Percentiles rank a stretch among this genome's conserved stretches.
phyloP scores from a whole-genome alignment of 495 filamentous ascomycete species.

The Amorphotheca resinae region DNA sequence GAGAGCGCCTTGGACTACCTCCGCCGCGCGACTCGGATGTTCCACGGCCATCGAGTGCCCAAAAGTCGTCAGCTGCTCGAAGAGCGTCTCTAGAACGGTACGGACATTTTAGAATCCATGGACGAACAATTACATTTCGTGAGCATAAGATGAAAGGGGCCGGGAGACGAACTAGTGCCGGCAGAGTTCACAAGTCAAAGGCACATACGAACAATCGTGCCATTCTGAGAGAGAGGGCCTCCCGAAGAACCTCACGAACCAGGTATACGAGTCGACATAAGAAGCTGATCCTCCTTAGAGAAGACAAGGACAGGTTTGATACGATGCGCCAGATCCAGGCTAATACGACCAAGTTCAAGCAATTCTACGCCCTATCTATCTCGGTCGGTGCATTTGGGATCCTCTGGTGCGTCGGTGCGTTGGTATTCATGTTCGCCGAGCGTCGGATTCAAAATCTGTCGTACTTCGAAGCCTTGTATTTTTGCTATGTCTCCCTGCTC shows the following conservation, averaged over 20 bases:
- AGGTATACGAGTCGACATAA: slow-evolving; percentile 40
- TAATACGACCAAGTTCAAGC: slow-evolving; percentile 46
- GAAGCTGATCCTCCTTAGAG: slow-evolving; percentile 37
- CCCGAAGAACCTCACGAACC: slow-evolving; percentile 38
- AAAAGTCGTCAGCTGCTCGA: not conserved
- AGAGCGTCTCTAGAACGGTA: slow-evolving; percentile 24
- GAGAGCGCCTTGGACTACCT: slow-evolving; percentile 29
- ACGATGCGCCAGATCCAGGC: slow-evolving; percentile 63
- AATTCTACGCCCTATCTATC: slow-evolving; percentile 47
- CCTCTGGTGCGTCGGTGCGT: slow-evolving; percentile 63
- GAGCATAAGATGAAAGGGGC: slow-evolving; percentile 14
- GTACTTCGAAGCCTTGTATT: slow-evolving; percentile 65
- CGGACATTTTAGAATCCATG: slow-evolving; percentile 25
- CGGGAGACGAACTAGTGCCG: slow-evolving; percentile 16
- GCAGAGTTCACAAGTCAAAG: slow-evolving; percentile 4
- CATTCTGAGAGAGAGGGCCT: slow-evolving; percentile 36
- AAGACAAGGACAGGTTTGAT: slow-evolving; percentile 56
- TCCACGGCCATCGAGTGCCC: slow-evolving; percentile 10
- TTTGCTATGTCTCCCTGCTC: slow-evolving; percentile 58
- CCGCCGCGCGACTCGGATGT: slow-evolving; percentile 12
- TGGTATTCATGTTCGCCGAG: slow-evolving; percentile 44
- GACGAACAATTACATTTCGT: slow-evolving; percentile 26
- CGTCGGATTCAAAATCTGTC: slow-evolving; percentile 37
- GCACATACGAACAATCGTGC: slow-evolving; percentile 22
- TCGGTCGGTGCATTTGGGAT: slow-evolving; percentile 46